A percentile compares a stretch with the other conserved stretches of the same genome.
Conservation (phyloP, 305 asterid genomes). For the Andrographis paniculata region DNA sequence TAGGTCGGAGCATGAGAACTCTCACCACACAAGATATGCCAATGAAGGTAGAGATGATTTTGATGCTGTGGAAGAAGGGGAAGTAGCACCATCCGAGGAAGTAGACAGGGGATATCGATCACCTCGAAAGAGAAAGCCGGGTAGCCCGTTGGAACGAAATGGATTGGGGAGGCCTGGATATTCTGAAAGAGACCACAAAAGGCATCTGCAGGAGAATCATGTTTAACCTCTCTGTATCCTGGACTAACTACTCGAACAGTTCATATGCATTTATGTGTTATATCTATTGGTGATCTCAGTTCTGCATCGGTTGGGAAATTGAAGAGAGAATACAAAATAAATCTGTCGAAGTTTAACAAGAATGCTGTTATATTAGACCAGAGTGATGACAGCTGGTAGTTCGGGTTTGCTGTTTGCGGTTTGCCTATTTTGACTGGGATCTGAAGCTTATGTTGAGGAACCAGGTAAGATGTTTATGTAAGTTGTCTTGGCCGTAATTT, state of each 20-base stretch:
- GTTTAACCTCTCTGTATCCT: conserved; percentile 21
- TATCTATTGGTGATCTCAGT: background rate
- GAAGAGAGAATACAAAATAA: background rate
- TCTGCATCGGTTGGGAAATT: conserved; percentile 2
- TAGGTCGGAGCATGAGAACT: conserved; percentile 27
- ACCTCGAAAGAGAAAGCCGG: conserved; percentile 71
- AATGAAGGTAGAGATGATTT: conserved; percentile 33
- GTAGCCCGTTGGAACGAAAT: conserved; percentile 35
- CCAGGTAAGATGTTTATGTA: conserved; percentile 15
- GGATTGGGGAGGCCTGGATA: conserved; percentile 27
- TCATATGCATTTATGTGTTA: background rate
- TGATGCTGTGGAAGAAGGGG: conserved; percentile 78
- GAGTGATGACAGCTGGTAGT: background rate
- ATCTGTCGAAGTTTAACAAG: conserved; percentile 3
- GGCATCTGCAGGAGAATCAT: conserved; percentile 35
- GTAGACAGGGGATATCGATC: conserved; percentile 41
- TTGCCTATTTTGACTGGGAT: no score
- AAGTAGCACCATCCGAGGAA: conserved; percentile 48
- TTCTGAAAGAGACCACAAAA: conserved; percentile 48
- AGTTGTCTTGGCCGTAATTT: conserved; percentile 4
- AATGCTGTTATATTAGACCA: no score
- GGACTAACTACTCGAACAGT: background rate
- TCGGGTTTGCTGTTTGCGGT: no score
- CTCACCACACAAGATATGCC: conserved; percentile 30
- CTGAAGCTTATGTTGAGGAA: conserved; percentile 3